Conservation (phyloP, 1,284 basidiomycete genomes). For the Sanghuangporus baumii region DNA sequence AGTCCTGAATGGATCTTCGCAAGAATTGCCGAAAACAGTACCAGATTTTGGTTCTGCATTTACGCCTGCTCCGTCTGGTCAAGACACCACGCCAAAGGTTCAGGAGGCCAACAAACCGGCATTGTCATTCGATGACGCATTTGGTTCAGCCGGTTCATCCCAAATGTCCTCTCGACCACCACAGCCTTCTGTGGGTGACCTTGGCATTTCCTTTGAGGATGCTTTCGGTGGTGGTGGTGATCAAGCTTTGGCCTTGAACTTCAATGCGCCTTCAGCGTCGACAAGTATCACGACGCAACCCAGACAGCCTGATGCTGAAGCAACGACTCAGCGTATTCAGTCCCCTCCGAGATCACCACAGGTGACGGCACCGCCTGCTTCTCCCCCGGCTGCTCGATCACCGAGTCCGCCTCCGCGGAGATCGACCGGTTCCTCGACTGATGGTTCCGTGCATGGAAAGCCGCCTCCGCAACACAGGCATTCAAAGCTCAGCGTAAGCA, state of each 20-base stretch:
- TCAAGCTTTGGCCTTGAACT: constrained; percentile 41
- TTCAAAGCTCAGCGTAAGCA: constrained; percentile 70
- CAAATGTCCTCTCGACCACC: neutral
- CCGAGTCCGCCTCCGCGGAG: constrained; percentile 44
- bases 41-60: constrained; percentile 19
- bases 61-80: constrained; percentile 4
- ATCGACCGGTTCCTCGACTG: constrained; percentile 54
- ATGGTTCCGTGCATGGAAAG: constrained; percentile 37
- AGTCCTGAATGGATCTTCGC: neutral
- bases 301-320: neutral
- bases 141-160: constrained; percentile 23
- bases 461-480: constrained; percentile 44
- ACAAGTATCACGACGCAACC: constrained; percentile 11
- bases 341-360: constrained; percentile 30
- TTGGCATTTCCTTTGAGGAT: constrained; percentile 44
- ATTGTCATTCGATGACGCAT: constrained; percentile 40
- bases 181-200: constrained; percentile 5
- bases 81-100: neutral
- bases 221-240: constrained; percentile 34
- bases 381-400: constrained; percentile 28
- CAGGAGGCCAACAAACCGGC: constrained; percentile 16
- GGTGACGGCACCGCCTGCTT: constrained; percentile 29
- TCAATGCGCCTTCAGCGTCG: constrained; percentile 17
- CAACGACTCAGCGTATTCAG: constrained; percentile 16
- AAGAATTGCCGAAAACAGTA: neutral